Evolutionary conservation across 345 rosid genomes (phyloP).

Genomic region (Eucalyptus cloeziana): DNA sequence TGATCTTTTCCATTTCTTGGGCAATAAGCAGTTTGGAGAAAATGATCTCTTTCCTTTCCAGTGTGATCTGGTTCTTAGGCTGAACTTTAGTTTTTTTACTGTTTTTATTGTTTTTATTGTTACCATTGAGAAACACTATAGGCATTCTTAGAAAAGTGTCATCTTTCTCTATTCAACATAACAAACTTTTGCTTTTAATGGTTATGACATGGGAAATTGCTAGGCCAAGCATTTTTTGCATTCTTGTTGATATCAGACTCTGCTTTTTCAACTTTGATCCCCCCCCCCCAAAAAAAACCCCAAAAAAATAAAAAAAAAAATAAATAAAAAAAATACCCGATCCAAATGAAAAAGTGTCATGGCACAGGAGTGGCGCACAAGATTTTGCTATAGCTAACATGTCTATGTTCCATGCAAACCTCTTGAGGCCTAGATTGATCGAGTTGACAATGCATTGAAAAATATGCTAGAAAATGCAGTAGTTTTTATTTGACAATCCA

Average conservation of each 20-base stretch:
- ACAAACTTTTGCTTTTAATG: background rate
- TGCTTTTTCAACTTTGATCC: background rate
- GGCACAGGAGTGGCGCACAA: background rate
- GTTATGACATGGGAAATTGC: background rate
- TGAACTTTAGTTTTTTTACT: background rate
- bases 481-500: background rate
- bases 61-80: background rate
- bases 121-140: background rate
- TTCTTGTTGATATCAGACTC: background rate
- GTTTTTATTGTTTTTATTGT: no score
- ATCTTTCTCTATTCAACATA: background rate
- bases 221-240: background rate
- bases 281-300: accelerated
- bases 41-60: background rate
- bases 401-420: background rate
- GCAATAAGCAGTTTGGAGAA: background rate
- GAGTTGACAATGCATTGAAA: background rate
- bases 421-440: background rate
- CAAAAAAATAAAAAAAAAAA: background rate
- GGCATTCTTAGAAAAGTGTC: background rate
- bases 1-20: background rate
- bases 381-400: background rate
- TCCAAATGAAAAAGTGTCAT: background rate
- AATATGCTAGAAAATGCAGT: background rate
- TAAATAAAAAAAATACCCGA: background rate